Evolutionary conservation across 805 yeast genomes (phyloP).

Genomic region (Nakazawaea laoshanensis): DNA sequence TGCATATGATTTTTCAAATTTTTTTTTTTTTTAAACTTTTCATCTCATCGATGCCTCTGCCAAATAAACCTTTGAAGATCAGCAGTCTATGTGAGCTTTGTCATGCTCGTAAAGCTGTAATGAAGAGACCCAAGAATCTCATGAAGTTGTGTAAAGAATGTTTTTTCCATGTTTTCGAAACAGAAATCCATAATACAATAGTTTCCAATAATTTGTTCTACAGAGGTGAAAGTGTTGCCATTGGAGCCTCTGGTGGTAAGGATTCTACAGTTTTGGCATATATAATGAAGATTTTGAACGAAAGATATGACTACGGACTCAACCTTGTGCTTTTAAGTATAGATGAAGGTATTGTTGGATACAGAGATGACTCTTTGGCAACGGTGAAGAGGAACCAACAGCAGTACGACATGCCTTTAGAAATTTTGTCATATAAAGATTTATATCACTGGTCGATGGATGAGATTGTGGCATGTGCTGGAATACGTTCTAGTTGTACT

Average conservation of each 20-base stretch:
- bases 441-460: constrained; percentile 98
- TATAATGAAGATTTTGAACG: constrained; percentile 78
- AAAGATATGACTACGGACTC: constrained; percentile 82
- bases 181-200: constrained; percentile 91
- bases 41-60: constrained; percentile 4
- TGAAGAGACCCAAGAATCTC: constrained; percentile 87
- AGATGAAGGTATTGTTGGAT: constrained; percentile 96
- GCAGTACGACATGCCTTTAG: constrained; percentile 43
- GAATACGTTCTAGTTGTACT: constrained; percentile 89
- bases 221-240: constrained; percentile 83
- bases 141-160: constrained; percentile 88
- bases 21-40: constrained; percentile 3
- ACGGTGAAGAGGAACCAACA: constrained; percentile 89
- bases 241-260: constrained; percentile 98
- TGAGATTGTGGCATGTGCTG: constrained; percentile 90
- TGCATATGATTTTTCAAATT: background rate
- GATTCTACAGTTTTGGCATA: constrained; percentile 95
- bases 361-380: constrained; percentile 93
- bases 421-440: constrained; percentile 67
- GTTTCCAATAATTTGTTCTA: constrained; percentile 57
- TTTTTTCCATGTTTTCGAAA: constrained; percentile 84
- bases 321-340: constrained; percentile 74
- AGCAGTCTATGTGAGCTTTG: constrained; percentile 73
- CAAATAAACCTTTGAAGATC: constrained; percentile 23
- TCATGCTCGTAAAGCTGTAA: constrained; percentile 70